Evolutionary conservation across 179 eudicot genomes (phyloP), one percentile per base, ranked within the genome.

Genomic region (Silene vulgaris): DNA sequence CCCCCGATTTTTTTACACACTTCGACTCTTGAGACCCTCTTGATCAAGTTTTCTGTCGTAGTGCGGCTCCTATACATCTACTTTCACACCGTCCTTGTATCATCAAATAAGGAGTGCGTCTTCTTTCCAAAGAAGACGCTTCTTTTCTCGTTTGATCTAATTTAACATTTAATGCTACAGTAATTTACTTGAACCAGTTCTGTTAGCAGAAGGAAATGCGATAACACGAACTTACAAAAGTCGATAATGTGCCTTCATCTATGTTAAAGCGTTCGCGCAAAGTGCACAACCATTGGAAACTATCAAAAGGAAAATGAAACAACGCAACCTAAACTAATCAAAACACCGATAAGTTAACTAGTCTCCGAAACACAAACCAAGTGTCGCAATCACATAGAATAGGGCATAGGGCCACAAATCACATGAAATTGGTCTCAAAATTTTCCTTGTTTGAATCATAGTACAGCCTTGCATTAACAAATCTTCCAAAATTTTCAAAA

Each of bases 371-470:
- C 20, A 67, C 2, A 19, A 32, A 35, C 23, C 1, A 35, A 67
- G 1, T 23, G 74, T 71, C 40, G 14, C 62, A 71, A 52, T 71
- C 74, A 48, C 0, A 70, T 21, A 43, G 11, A 40, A 45, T 45
- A 45, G 50, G 13, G 3, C 11, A 19, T 20, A 65, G 76, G 76
- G 76, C 72, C 72, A 54, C 72, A 52, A 32, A 59, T 78, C 80
- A 78, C 80, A 78, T 72, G 76, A 72, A 72, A 78, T 14, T 52
- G 80, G 80, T 69, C 66, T 16, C 66, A 48, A 32, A 63, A 59
- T 35, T 78, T 72, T 5, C 57, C 76, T 52, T 48, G 57, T 76
- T 72, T 19, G 73, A 28, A 74, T 68, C 74, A 73, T 74, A 71
- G 77, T 32, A 78, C 74, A 65, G 65, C 28, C 45, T 2, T 37